Evolutionary conservation across 2,329 filamentous ascomycete genomes (phyloP).

Genomic region (Metarhizium album): DNA sequence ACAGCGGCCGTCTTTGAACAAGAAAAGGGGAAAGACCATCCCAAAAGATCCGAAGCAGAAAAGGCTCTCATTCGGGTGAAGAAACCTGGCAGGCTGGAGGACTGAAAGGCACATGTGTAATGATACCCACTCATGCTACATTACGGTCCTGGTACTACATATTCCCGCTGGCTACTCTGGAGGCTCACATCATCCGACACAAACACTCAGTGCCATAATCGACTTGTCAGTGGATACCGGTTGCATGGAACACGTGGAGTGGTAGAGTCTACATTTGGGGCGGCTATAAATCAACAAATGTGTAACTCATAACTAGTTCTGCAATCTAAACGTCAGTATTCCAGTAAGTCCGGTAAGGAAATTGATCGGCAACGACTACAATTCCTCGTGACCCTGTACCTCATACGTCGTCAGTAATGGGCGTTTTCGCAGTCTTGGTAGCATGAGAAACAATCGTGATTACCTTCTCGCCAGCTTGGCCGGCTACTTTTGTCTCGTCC

Average conservation of each 20-base stretch:
- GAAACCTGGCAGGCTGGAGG: not conserved
- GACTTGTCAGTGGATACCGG: not conserved
- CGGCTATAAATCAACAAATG: not conserved
- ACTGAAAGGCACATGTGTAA: not conserved
- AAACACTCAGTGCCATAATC: not conserved
- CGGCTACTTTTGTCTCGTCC: constrained; percentile 13
- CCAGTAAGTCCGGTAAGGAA: not conserved
- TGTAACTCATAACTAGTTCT: not conserved
- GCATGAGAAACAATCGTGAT: constrained; percentile 12
- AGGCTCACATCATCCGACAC: not conserved
- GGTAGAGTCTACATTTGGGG: not conserved
- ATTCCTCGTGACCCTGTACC: constrained; percentile 47
- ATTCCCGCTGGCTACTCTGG: not conserved
- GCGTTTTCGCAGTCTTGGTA: constrained; percentile 32
- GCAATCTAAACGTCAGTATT: not conserved
- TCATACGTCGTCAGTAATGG: constrained; percentile 44
- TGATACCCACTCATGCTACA: not conserved
- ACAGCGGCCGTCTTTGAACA: constrained; percentile 27
- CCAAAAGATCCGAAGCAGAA: constrained; percentile 35
- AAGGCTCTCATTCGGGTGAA: constrained; percentile 40
- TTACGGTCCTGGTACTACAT: not conserved
- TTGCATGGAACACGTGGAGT: not conserved
- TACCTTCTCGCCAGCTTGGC: constrained; percentile 15
- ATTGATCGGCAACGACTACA: constrained; percentile 25
- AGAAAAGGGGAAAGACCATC: constrained; percentile 27